phyloP scores from a whole-genome alignment of 352 stramenopile genomes.

The Pythium volutum region DNA sequence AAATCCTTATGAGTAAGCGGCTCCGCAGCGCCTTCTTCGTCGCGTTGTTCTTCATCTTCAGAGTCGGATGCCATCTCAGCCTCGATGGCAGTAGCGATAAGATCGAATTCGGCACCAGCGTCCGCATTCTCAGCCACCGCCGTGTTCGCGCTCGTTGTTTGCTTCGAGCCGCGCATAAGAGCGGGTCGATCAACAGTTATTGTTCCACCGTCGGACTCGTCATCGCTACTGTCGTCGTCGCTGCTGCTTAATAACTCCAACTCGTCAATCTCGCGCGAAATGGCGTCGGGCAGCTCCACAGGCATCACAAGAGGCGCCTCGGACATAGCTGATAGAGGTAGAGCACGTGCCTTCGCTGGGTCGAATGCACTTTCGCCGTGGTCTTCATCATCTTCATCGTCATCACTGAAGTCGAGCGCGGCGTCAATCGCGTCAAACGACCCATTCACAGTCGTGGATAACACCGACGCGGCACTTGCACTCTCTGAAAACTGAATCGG shows the following conservation, averaged over 20 bases:
- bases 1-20: background rate
- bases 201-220: background rate
- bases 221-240: constrained; percentile 14
- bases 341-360: constrained; percentile 1
- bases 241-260: constrained; percentile 18
- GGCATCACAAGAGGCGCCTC: background rate
- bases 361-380: background rate
- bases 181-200: too few relatives aligned
- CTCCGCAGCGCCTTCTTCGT: background rate
- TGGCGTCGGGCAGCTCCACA: constrained; percentile 8
- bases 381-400: constrained; percentile 11
- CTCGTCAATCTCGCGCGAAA: constrained; percentile 22
- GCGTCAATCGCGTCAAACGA: constrained; percentile 25
- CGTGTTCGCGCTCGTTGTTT: background rate
- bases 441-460: background rate
- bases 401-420: constrained; percentile 24
- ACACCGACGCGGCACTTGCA: background rate
- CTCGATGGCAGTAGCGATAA: constrained; percentile 23
- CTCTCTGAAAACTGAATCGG: too few relatives aligned
- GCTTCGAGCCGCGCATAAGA: too few relatives aligned
- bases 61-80: constrained; percentile 35
- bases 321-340: background rate
- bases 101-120: background rate
- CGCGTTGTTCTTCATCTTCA: background rate
- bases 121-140: background rate